Evolutionary conservation across 1,284 basidiomycete genomes (phyloP).

Genomic region (Inonotus hispidus): DNA sequence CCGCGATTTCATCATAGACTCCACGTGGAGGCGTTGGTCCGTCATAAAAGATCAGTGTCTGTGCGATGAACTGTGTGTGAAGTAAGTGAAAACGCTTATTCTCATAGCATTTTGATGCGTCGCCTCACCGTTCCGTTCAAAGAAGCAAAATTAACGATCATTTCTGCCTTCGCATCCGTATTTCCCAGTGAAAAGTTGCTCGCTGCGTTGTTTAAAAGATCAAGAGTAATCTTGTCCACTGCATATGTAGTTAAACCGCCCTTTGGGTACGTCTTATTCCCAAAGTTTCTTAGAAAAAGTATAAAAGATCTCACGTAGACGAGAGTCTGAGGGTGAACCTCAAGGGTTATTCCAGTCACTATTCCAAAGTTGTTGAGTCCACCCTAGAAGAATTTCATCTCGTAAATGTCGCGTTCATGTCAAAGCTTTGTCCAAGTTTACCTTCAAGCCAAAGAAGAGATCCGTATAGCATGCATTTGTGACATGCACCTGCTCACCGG

Average conservation of each 20-base stretch:
- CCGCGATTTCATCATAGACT: constrained; percentile 5
- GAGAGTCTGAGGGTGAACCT: constrained; percentile 3
- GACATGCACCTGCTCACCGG: constrained; percentile 7
- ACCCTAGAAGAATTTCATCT: constrained; percentile 1
- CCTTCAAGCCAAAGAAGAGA: constrained; percentile 16
- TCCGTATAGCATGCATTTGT: constrained; percentile 11
- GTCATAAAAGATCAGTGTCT: constrained; percentile 14
- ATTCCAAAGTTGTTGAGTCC: constrained; percentile 18
- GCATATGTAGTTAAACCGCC: constrained; percentile 9
- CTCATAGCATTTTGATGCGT: too few species aligned
- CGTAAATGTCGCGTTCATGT: too few species aligned
- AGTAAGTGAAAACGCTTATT: too few species aligned
- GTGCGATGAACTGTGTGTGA: not conserved
- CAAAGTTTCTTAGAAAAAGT: too few species aligned
- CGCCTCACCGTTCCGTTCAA: constrained; percentile 4
- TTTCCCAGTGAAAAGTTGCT: constrained; percentile 12
- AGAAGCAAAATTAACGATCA: constrained; percentile 5
- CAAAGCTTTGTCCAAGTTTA: not conserved
- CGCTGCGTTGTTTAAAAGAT: constrained; percentile 6
- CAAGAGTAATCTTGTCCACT: not conserved
- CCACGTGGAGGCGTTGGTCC: constrained; percentile 5
- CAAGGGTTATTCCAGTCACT: constrained; percentile 9
- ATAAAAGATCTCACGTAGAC: constrained; percentile 1
- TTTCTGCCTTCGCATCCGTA: constrained; percentile 17
- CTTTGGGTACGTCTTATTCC: too few species aligned